phyloP scores from a whole-genome alignment of 495 filamentous ascomycete genomes.

The Evansstolkia leycettana region DNA sequence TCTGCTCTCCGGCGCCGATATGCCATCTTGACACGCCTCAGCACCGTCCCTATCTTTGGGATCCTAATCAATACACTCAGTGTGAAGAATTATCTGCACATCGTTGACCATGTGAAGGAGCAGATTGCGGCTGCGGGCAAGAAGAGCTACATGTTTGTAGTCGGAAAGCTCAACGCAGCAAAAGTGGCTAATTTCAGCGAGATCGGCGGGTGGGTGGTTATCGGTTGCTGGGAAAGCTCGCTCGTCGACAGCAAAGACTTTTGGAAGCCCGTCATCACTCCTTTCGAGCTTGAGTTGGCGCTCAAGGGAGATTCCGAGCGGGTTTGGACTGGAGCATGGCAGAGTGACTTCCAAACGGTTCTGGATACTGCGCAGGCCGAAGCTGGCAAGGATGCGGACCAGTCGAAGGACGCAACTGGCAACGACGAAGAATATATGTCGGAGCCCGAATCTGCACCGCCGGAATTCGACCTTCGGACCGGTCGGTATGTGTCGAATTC shows the following conservation, averaged over 20 bases:
- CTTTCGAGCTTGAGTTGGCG: conserved; percentile 74
- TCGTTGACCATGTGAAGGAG: conserved; percentile 56
- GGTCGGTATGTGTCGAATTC: conserved; percentile 75
- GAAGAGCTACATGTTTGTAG: conserved; percentile 91
- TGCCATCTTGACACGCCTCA: conserved; percentile 67
- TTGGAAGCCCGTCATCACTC: conserved; percentile 78
- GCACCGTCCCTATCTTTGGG: conserved; percentile 73
- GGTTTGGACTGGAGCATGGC: conserved; percentile 68
- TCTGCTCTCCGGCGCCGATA: conserved; percentile 71
- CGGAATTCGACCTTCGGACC: conserved; percentile 85
- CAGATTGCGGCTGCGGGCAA: conserved; percentile 68
- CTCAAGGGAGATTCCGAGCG: conserved; percentile 57
- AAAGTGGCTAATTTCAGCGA: conserved; percentile 96
- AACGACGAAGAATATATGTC: conserved; percentile 34
- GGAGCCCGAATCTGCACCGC: conserved; percentile 59
- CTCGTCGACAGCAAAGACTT: conserved; percentile 77
- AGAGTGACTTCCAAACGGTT: conserved; percentile 56
- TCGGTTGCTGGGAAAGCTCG: conserved; percentile 96
- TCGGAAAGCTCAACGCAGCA: conserved; percentile 89
- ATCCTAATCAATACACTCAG: conserved; percentile 92
- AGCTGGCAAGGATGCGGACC: conserved; percentile 6
- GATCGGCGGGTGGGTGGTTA: conserved; percentile 90
- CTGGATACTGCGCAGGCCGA: conserved; percentile 19
- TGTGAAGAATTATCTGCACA: conserved; percentile 77
- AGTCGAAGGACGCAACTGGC: conserved; percentile 13